A percentile compares a stretch with the other conserved stretches of the same genome.
These are phyloP conservation scores for Trichoderma breve DNA, from an alignment of 2,329 filamentous ascomycete species.

Conservation along the genomic window DNA sequence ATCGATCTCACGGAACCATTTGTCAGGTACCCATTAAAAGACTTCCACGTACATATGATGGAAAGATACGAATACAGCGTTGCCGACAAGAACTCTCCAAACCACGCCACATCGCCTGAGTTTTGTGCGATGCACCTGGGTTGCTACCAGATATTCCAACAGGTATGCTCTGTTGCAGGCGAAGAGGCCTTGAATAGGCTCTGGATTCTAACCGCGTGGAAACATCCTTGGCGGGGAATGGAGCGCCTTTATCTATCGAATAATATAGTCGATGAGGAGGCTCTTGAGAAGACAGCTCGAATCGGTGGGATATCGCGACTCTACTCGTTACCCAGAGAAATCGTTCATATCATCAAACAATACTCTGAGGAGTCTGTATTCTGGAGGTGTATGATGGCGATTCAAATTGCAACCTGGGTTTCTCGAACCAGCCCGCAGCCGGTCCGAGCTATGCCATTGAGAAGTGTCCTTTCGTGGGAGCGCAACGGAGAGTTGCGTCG, in stretches of 20 bases:
- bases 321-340: not conserved
- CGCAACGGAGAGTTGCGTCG: not conserved
- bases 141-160: not conserved
- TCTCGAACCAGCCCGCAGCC: not conserved
- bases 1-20: not conserved
- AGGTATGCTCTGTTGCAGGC: not conserved
- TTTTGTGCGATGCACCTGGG: not conserved
- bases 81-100: not conserved
- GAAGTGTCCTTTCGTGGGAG: not conserved
- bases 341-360: not conserved
- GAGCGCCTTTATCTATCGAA: not conserved
- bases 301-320: not conserved
- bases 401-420: not conserved
- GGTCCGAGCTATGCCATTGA: not conserved
- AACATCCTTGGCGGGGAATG: not conserved
- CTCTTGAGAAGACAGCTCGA: not conserved
- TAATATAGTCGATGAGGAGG: not conserved
- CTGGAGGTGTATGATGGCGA: not conserved
- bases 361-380: not conserved
- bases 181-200: not conserved
- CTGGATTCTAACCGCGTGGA: not conserved
- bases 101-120: not conserved
- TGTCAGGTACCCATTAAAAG: not conserved
- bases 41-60: not conserved
- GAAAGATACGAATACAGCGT: not conserved